These are phyloP conservation scores for Tetrapisispora nanseiensis DNA, from an alignment of 805 yeast genomes.

Conservation along the genomic window DNA sequence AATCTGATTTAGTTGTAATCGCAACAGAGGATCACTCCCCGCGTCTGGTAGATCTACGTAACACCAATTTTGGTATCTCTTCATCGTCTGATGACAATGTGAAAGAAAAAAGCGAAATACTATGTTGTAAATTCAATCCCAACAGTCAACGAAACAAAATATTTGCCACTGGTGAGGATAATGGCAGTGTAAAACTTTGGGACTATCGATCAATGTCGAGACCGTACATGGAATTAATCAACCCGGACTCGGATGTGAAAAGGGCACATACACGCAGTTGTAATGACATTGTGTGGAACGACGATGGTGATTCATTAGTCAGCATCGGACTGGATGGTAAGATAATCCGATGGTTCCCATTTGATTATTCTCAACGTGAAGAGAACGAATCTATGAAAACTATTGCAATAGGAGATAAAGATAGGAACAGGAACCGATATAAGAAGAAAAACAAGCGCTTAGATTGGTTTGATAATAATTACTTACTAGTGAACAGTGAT, in stretches of 20 bases:
- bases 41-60: slow-evolving; percentile 61
- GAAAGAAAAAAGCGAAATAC: slow-evolving; percentile 29
- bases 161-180: slow-evolving; percentile 71
- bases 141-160: slow-evolving; percentile 35
- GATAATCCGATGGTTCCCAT: slow-evolving; percentile 56
- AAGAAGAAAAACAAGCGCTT: slow-evolving; percentile 20
- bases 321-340: slow-evolving; percentile 76
- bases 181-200: slow-evolving; percentile 79
- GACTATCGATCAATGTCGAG: slow-evolving; percentile 46
- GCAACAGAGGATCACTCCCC: slow-evolving; percentile 64
- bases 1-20: slow-evolving; percentile 45
- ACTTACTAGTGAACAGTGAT: slow-evolving; percentile 20
- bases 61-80: slow-evolving; percentile 66
- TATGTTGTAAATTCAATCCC: slow-evolving; percentile 68
- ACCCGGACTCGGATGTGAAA: slow-evolving; percentile 4
- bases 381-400: no score
- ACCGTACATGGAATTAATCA: slow-evolving; percentile 15
- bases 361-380: no score
- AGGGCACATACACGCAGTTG: slow-evolving; percentile 73
- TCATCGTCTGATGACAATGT: slow-evolving; percentile 52
- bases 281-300: slow-evolving; percentile 72
- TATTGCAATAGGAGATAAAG: slow-evolving; percentile 20
- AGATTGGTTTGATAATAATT: slow-evolving; percentile 14
- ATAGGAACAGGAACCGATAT: slow-evolving; percentile 15
- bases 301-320: slow-evolving; percentile 49